Evolutionary conservation across 192 early-diverging fungal genomes (phyloP).

Genomic region (Backusella liffmaniae): DNA sequence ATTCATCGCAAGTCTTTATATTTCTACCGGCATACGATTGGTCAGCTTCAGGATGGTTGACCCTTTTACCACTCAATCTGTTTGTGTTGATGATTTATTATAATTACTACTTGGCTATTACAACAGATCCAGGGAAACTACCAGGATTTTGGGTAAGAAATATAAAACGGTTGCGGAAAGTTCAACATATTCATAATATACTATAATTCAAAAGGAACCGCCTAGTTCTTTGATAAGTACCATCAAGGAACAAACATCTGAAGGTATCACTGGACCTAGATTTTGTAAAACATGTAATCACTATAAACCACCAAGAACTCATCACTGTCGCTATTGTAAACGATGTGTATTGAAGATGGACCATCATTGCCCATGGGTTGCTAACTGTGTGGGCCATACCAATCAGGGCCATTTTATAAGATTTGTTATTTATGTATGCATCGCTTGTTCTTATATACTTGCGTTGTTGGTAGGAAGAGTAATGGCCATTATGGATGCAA

Average conservation of each 20-base stretch:
- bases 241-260: slow-evolving; percentile 46
- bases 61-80: slow-evolving; percentile 75
- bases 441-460: slow-evolving; percentile 56
- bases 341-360: slow-evolving; percentile 91
- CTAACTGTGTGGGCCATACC: slow-evolving; percentile 80
- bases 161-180: neutral
- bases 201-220: slow-evolving; percentile 9
- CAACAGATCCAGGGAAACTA: slow-evolving; percentile 76
- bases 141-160: slow-evolving; percentile 52
- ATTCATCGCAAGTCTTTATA: slow-evolving; percentile 35
- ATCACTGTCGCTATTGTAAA: slow-evolving; percentile 78
- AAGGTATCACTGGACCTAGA: slow-evolving; percentile 60
- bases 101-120: slow-evolving; percentile 86
- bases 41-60: neutral
- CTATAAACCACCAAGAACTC: slow-evolving; percentile 75
- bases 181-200: neutral
- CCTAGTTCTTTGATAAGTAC: slow-evolving; percentile 7
- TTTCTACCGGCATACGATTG: slow-evolving; percentile 25
- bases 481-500: slow-evolving; percentile 42
- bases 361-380: slow-evolving; percentile 92
- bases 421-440: slow-evolving; percentile 71
- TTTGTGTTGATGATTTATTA: slow-evolving; percentile 71
- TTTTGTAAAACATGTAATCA: slow-evolving; percentile 63
- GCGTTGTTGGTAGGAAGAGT: slow-evolving; percentile 57
- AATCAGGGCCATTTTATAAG: slow-evolving; percentile 79